Evolutionary conservation across 2,329 filamentous ascomycete genomes (phyloP).

Genomic region (Aschersonia sp.): DNA sequence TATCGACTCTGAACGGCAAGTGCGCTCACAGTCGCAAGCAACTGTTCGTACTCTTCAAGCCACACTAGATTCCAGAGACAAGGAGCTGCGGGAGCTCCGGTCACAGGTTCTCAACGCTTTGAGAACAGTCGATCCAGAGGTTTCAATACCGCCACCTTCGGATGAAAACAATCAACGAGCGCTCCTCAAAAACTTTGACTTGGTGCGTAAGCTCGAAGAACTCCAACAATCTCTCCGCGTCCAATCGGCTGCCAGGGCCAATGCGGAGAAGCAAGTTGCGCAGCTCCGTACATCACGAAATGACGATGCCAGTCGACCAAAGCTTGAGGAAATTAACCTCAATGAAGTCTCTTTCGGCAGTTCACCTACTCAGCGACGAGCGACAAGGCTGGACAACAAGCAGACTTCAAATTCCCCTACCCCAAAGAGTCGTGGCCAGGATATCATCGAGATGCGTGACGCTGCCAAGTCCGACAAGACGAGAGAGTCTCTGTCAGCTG

Average conservation of each 20-base stretch:
- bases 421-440: constrained; percentile 57
- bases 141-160: constrained; percentile 46
- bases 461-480: constrained; percentile 77
- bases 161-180: constrained; percentile 46
- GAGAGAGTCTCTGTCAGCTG: constrained; percentile 65
- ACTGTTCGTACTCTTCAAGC: constrained; percentile 71
- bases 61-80: constrained; percentile 64
- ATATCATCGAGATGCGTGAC: constrained; percentile 45
- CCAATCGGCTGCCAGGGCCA: constrained; percentile 64
- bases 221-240: constrained; percentile 79
- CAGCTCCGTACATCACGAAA: constrained; percentile 63
- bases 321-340: constrained; percentile 75
- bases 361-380: constrained; percentile 59
- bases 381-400: constrained; percentile 34
- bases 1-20: constrained; percentile 77
- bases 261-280: constrained; percentile 69
- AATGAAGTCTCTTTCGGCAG: constrained; percentile 63
- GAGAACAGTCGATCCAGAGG: constrained; percentile 71
- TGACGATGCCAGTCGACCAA: constrained; percentile 56
- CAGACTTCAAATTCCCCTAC: constrained; percentile 65
- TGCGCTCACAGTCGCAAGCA: constrained; percentile 70
- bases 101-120: constrained; percentile 69
- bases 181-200: constrained; percentile 63
- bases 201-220: constrained; percentile 75
- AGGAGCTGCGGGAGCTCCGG: constrained; percentile 68